Evolutionary conservation across 257 asterid genomes (phyloP).

Genomic region (Rehmannia glutinosa): DNA sequence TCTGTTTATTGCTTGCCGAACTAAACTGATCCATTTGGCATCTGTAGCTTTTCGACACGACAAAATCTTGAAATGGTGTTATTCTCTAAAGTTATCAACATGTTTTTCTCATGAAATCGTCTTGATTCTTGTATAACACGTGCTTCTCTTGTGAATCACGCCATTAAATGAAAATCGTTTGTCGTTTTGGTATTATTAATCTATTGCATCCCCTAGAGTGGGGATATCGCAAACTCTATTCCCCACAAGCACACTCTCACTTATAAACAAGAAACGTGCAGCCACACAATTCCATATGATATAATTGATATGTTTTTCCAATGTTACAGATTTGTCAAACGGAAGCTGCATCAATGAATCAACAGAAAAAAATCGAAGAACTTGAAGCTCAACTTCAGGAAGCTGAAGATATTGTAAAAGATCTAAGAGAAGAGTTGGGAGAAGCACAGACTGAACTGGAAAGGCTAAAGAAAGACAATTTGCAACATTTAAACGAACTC

Average conservation of each 20-base stretch:
- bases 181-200: background rate
- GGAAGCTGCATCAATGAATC: constrained; percentile 45
- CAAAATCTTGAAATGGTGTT: background rate
- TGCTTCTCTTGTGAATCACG: too few relatives aligned
- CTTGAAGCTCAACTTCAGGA: constrained; percentile 92
- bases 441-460: constrained; percentile 58
- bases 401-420: constrained; percentile 84
- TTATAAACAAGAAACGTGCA: too few relatives aligned
- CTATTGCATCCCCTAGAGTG: background rate
- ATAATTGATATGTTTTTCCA: background rate
- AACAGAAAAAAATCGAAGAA: constrained; percentile 71
- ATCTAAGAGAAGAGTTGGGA: constrained; percentile 72
- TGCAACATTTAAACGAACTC: constrained; percentile 19
- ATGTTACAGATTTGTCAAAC: constrained; percentile 50
- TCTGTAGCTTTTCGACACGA: background rate
- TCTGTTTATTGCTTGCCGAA: background rate
- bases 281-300: background rate
- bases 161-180: too few relatives aligned
- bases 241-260: too few relatives aligned
- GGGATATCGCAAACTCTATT: too few relatives aligned
- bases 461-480: constrained; percentile 32
- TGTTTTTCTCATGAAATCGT: background rate
- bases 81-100: background rate
- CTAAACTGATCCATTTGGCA: background rate
- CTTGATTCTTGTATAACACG: background rate